Percentiles rank a stretch among this genome's conserved stretches.
These are phyloP conservation scores for Salix suchowensis DNA, from an alignment of 345 rosid genomes.

Conservation along the genomic window DNA sequence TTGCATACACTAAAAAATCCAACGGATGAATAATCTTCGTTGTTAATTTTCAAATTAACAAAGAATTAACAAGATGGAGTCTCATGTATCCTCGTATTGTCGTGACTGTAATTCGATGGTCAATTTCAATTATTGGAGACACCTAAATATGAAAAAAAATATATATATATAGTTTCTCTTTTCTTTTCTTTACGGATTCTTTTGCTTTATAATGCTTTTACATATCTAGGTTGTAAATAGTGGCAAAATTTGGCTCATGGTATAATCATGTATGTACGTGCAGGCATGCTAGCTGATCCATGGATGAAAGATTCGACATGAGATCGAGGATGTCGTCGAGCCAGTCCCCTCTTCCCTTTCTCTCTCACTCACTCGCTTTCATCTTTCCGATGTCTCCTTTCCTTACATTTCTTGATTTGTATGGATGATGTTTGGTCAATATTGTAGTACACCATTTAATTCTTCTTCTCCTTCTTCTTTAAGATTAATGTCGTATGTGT, in stretches of 20 bases:
- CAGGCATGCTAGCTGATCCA: conserved; percentile 36
- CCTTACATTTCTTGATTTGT: conserved; percentile 3
- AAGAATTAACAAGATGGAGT: neutral
- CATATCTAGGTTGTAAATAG: neutral
- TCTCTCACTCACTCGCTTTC: neutral
- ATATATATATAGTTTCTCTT: too few species aligned
- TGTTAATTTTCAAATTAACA: too few species aligned
- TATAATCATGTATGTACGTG: conserved; percentile 1
- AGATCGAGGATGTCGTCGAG: conserved; percentile 42
- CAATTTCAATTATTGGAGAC: too few species aligned
- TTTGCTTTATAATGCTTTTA: neutral
- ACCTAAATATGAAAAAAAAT: too few species aligned
- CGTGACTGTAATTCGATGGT: neutral
- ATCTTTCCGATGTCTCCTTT: neutral
- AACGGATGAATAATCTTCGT: too few species aligned
- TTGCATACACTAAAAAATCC: neutral
- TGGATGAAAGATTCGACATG: conserved; percentile 40
- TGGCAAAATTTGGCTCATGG: neutral
- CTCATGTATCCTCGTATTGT: neutral
- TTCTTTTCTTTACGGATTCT: too few species aligned
- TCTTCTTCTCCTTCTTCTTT: neutral
- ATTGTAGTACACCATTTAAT: conserved; percentile 29
- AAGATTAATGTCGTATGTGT: conserved; percentile 13
- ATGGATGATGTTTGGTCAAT: conserved; percentile 17
- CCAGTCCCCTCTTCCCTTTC: neutral